Evolutionary conservation across 352 stramenopile genomes (phyloP), one percentile per base, ranked within the genome.

Genomic region (Globisporangium nagaii): DNA sequence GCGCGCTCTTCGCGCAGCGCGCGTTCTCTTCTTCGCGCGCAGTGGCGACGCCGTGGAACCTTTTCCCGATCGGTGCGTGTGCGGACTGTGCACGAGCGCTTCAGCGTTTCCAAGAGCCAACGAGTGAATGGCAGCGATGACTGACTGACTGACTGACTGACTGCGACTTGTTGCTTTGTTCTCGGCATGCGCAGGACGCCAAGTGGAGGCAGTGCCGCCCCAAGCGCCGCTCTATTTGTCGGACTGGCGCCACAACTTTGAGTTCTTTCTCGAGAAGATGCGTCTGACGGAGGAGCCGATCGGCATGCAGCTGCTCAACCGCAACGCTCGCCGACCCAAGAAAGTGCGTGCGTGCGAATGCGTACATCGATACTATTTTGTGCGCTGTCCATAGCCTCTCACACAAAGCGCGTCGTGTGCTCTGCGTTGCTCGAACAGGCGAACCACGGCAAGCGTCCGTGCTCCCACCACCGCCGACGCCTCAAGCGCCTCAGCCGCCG

Each of bases 191-290:
- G 20, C 56, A 66, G 60, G 28, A 22, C 46, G 48, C 8, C 49
- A 55, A 30, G 49, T 39, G 20, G 31, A 27, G 5, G 27, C 31
- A 1, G 24, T 9, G 10, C 59, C 63, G 20, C 48, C 54, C 12
- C 59, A 71, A 28, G 63, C 68, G 10, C 68, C 70, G 22, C 61
- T 63, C 25, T 80, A 86, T 57, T 56, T 86, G 52, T 75, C 76
- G 36, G 76, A 80, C 48, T 77, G 75, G 65, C 58, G 55, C 41
- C 70, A 82, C 42, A 86, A 75, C 44, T 49, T 86, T 10, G 72
- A 84, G 41, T 83, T 84, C 35, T 68, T 64, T 36, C 52, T 86
- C 10, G 75, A 86, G 50, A 73, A 70, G 12, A 86, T 86, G 72
- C 75, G 75, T 28, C 55, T 73, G 10, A 62, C 46, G 9, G 46